Base-by-base conservation (phyloP, 2,329 filamentous ascomycete genomes). In the Leptographium lundbergii region DNA sequence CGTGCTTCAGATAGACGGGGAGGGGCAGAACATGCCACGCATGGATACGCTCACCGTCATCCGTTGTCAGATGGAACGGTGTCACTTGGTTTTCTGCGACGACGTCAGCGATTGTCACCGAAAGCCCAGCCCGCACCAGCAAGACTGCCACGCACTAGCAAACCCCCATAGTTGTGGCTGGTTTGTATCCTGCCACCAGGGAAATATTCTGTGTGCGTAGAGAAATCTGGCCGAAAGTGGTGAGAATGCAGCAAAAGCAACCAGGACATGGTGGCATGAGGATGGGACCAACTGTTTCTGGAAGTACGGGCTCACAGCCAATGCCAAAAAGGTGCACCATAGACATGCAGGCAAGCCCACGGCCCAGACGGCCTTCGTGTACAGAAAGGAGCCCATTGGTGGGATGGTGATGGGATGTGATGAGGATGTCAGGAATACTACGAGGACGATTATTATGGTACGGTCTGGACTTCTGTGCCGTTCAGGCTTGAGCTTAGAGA, bases 1-100 rank as follows among this genome's bases (percentile, higher is more conserved):
- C 87, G 65, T 95, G 80, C 64, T 86, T 77, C 7, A 83, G 76
- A 69, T 95, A 95, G 0, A 89, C 75, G 57, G 86, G 83, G 7
- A 95, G 72, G 0, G 92, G 92, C 55, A 96, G 74, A 58, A 97
- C 80, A 68, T 96, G 92, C 92, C 92, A 97, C 29, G 88, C 88
- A 68, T 94, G 95, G 22, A 97, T 74, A 2, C 76, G 82, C 70
- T 91, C 86, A 47, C 84, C 82, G 69, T 96, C 91, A 1, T 82
- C 75, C 0, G 90, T 94, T 4, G 73, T 74, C 45, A 97, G 73
- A 54, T 81, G 84, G 70, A 97, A 96, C 0, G 92, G 88, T 6
- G 89, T 91, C 3, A 95, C 87, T 73, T 97, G 92, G 65, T 91
- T 90, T 68, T 84, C 88, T 92, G 65, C 2, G 24, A 9, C n/a